Conservation (phyloP, 2,329 filamentous ascomycete species). For the Neopestalotiopsis rosae region DNA sequence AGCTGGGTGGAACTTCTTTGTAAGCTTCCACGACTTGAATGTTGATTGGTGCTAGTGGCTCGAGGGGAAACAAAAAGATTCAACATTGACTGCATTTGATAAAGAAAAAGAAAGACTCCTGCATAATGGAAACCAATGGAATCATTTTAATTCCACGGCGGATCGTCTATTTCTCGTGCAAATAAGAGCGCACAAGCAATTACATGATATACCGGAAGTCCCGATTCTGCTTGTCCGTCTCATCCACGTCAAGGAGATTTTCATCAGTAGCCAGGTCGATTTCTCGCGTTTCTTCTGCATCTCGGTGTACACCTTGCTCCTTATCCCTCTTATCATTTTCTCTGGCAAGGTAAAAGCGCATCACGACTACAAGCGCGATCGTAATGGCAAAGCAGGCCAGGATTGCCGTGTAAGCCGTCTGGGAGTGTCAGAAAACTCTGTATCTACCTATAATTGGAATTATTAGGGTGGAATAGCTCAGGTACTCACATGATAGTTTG, state of each 20-base stretch:
- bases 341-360: slow-evolving; percentile 55
- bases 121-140: background rate
- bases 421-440: background rate
- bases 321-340: slow-evolving; percentile 47
- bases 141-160: background rate
- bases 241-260: slow-evolving; percentile 46
- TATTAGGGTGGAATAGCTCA: background rate
- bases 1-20: no score
- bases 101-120: no score
- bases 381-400: slow-evolving; percentile 60
- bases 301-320: slow-evolving; percentile 44
- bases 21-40: no score
- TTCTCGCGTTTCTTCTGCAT: slow-evolving; percentile 3
- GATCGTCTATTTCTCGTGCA: no score
- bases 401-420: slow-evolving; percentile 59
- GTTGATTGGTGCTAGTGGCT: no score
- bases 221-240: slow-evolving; percentile 72
- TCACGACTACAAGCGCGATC: slow-evolving; percentile 45
- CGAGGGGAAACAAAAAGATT: no score
- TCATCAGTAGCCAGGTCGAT: slow-evolving; percentile 4
- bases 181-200: no score
- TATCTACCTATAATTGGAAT: background rate
- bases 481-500: slow-evolving; percentile 44
- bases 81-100: no score
- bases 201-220: slow-evolving; percentile 62